Evolutionary conservation across 805 yeast genomes (phyloP).

Genomic region (Ogataea ganodermae): DNA sequence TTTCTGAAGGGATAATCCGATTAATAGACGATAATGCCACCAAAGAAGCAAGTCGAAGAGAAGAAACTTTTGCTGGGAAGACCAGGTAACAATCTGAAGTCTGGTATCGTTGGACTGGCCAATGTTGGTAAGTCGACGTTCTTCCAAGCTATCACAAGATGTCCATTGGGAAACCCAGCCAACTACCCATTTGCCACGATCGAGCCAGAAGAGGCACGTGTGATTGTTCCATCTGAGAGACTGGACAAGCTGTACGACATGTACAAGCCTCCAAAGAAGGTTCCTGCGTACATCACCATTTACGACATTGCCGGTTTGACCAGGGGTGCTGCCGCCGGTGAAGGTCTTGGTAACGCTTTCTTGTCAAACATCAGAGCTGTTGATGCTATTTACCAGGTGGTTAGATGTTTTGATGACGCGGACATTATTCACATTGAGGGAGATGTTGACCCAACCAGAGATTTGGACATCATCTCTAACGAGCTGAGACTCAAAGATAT

Average conservation of each 20-base stretch:
- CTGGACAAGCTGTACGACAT: slow-evolving; percentile 73
- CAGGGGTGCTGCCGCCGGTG: slow-evolving; percentile 95
- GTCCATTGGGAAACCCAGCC: slow-evolving; percentile 94
- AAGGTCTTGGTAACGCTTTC: slow-evolving; percentile 97
- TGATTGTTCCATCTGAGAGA: slow-evolving; percentile 87
- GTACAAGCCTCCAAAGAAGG: slow-evolving; percentile 81
- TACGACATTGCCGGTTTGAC: slow-evolving; percentile 98
- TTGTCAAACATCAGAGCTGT: slow-evolving; percentile 95
- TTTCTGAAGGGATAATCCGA: not conserved
- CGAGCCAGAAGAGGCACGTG: slow-evolving; percentile 98
- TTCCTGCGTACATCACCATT: slow-evolving; percentile 90
- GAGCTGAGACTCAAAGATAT: slow-evolving; percentile 96
- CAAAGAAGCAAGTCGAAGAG: slow-evolving; percentile 43
- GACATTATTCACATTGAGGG: slow-evolving; percentile 97
- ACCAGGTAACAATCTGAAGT: slow-evolving; percentile 45
- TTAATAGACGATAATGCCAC: slow-evolving; percentile 32
- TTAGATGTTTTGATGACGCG: slow-evolving; percentile 96
- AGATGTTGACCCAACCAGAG: slow-evolving; percentile 94
- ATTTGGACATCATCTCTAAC: slow-evolving; percentile 84
- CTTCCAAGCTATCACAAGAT: slow-evolving; percentile 94
- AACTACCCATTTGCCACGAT: slow-evolving; percentile 98
- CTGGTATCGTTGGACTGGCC: slow-evolving; percentile 95
- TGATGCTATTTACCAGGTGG: slow-evolving; percentile 97
- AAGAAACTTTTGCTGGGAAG: slow-evolving; percentile 41
- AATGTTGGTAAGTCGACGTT: slow-evolving; percentile 95